Conservation (phyloP, 192 early-diverging fungal genomes). For the Cladochytrium replicatum region DNA sequence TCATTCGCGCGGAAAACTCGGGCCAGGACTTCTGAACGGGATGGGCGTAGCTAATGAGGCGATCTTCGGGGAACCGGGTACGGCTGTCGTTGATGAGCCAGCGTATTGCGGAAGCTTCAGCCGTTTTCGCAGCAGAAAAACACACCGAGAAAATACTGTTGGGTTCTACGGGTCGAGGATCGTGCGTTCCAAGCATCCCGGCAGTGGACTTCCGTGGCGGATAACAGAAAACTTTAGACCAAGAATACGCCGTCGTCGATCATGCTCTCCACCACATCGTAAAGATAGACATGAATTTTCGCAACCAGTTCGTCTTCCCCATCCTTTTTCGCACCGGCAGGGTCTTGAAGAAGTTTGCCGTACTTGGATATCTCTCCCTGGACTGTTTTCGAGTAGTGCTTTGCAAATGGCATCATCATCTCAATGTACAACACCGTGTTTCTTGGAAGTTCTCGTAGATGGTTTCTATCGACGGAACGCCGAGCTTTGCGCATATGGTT, state of each 20-base stretch:
- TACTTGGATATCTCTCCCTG: not conserved
- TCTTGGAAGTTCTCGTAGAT: conserved; percentile 58
- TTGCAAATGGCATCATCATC: conserved; percentile 24
- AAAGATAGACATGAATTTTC: conserved; percentile 2
- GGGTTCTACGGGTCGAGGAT: conserved; percentile 9
- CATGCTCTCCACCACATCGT: no score
- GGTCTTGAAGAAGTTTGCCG: not conserved
- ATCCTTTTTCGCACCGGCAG: not conserved
- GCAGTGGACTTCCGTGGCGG: not conserved
- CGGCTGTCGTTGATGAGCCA: conserved; percentile 8
- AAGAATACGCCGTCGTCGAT: conserved; percentile 7
- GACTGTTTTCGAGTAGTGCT: conserved; percentile 1
- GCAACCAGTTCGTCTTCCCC: not conserved
- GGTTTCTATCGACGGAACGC: conserved; percentile 16
- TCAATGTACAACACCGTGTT: conserved; percentile 14
- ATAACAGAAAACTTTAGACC: conserved; percentile 12
- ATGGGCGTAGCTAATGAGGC: conserved; percentile 6
- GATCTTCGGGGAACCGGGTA: no score
- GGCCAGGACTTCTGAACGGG: conserved; percentile 13
- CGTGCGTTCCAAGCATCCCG: conserved; percentile 11
- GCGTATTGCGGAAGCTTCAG: conserved; percentile 8
- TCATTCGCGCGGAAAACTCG: conserved; percentile 3
- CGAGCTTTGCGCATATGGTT: not conserved
- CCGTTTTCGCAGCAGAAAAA: conserved; percentile 12
- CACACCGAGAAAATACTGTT: conserved; percentile 17